These are phyloP conservation scores for Apiotrichum gracile DNA, from an alignment of 1,284 basidiomycete genomes.

Conservation along the genomic window DNA sequence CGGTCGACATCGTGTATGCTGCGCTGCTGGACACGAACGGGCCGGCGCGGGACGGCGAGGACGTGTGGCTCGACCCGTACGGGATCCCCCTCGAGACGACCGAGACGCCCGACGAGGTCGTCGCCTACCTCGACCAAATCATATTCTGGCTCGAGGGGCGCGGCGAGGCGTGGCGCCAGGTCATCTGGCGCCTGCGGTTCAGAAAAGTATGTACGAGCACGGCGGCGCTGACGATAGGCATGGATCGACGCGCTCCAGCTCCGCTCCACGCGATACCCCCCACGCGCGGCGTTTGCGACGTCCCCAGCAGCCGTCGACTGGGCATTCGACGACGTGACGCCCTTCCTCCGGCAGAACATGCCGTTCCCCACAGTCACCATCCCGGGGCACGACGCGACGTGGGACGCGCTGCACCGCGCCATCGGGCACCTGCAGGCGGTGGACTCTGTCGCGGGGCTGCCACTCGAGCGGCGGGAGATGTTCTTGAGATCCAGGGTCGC, in stretches of 20 bases:
- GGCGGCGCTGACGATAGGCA: not conserved
- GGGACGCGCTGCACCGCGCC: conserved; percentile 50
- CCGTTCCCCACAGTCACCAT: conserved; percentile 61
- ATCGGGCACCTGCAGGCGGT: not conserved
- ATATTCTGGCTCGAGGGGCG: conserved; percentile 48
- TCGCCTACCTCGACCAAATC: conserved; percentile 59
- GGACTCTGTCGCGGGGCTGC: not conserved
- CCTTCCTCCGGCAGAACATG: conserved; percentile 64
- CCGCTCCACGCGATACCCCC: not conserved
- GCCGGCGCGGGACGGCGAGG: conserved; percentile 74
- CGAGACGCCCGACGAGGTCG: conserved; percentile 57
- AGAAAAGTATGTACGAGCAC: not conserved
- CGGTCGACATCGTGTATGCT: conserved; percentile 72
- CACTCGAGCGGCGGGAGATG: not conserved
- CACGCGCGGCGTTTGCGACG: not conserved
- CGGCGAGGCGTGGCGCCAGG: conserved; percentile 2
- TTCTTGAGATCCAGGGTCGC: not conserved
- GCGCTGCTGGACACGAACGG: conserved; percentile 62
- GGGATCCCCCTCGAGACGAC: conserved; percentile 71
- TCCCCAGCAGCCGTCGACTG: not conserved
- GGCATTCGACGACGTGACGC: conserved; percentile 55
- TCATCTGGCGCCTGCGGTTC: conserved; percentile 6
- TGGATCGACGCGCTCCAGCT: not conserved
- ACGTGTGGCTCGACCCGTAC: conserved; percentile 80
- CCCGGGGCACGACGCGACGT: conserved; percentile 53